These are phyloP conservation scores for Tetrahymena malaccensis DNA, from an alignment of 73 alveolate genomes.

Conservation along the genomic window DNA sequence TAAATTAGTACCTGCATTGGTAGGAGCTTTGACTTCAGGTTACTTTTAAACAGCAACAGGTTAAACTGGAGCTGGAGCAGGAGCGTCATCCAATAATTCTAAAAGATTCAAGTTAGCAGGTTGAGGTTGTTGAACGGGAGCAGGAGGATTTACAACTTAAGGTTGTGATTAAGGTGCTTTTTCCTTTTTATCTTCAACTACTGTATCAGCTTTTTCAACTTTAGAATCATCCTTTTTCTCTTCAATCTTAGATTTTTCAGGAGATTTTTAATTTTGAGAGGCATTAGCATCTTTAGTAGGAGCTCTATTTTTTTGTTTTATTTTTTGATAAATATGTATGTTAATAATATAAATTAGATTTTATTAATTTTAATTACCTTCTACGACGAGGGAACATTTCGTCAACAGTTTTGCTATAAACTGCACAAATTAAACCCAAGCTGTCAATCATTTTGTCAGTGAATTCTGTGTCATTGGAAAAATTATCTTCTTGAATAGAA, in stretches of 20 bases:
- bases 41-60: background rate
- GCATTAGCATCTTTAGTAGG: background rate
- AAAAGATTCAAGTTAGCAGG: background rate
- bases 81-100: background rate
- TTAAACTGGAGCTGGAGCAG: background rate
- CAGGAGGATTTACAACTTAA: background rate
- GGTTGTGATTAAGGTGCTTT: background rate
- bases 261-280: background rate
- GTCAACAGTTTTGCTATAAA: background rate
- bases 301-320: background rate
- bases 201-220: background rate
- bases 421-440: background rate
- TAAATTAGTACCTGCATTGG: background rate
- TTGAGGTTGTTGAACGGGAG: background rate
- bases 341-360: too few species aligned
- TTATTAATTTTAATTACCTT: background rate
- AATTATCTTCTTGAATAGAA: background rate
- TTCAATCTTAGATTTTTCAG: background rate
- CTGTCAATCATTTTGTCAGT: background rate
- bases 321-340: too few species aligned
- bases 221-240: background rate
- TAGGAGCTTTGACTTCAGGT: background rate
- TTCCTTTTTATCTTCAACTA: background rate
- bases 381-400: conserved; percentile 2
- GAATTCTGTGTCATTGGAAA: background rate